A percentile compares a stretch with the other conserved stretches of the same genome.
phyloP scores from a whole-genome alignment of 148 eudicot genomes.

The Drosera capensis region DNA sequence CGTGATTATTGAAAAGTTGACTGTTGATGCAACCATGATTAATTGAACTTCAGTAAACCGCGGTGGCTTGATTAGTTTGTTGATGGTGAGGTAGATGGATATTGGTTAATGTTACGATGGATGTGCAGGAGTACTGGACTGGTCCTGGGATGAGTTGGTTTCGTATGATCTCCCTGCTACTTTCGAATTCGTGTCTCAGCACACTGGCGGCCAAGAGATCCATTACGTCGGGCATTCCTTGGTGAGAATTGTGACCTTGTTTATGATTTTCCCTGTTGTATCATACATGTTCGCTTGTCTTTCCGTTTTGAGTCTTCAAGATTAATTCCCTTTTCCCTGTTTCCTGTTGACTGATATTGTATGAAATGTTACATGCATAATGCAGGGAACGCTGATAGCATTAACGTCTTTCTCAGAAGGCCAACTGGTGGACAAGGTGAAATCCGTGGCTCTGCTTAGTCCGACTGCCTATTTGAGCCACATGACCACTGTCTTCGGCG shows the following conservation, averaged over 20 bases:
- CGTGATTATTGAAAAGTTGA: too few species aligned
- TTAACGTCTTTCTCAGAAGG: constrained; percentile 50
- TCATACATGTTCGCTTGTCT: background rate
- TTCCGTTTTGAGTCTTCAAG: background rate
- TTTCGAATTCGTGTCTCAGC: constrained; percentile 27
- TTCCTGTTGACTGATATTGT: too few species aligned
- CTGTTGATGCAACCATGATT: too few species aligned
- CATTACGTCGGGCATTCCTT: constrained; percentile 61
- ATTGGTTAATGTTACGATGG: too few species aligned
- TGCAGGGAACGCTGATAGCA: constrained; percentile 58
- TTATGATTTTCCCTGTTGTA: background rate
- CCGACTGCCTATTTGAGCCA: constrained; percentile 65
- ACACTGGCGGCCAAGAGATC: constrained; percentile 29
- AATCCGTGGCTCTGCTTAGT: constrained; percentile 41
- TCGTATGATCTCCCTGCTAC: constrained; percentile 47
- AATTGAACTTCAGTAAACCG: background rate
- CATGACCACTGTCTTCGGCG: constrained; percentile 52
- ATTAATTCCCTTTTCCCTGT: too few species aligned
- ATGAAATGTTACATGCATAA: too few species aligned
- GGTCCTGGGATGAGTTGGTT: constrained; percentile 73
- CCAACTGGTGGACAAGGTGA: constrained; percentile 25
- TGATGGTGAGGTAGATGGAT: too few species aligned
- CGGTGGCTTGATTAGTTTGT: background rate
- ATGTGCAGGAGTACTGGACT: constrained; percentile 54
- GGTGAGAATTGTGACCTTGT: constrained; percentile 13